phyloP scores from a whole-genome alignment of 2,329 filamentous ascomycete genomes.

The Xylariales sp. region DNA sequence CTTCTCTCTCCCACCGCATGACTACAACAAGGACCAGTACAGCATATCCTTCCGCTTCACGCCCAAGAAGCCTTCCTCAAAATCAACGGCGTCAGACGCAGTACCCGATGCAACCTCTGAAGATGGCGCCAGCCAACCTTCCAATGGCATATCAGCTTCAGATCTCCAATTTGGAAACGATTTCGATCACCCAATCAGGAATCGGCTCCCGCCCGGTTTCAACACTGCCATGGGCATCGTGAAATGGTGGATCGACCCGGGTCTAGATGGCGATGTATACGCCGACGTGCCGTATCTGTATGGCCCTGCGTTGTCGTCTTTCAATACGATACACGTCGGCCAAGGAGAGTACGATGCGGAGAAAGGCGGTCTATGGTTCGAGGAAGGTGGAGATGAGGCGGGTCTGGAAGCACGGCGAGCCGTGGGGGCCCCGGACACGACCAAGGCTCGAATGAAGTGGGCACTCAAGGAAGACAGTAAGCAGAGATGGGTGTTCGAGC shows the following conservation, averaged over 20 bases:
- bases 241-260: slow-evolving; percentile 87
- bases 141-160: slow-evolving; percentile 55
- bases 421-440: slow-evolving; percentile 46
- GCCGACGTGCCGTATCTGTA: slow-evolving; percentile 83
- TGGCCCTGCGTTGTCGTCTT: slow-evolving; percentile 72
- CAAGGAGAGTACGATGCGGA: slow-evolving; percentile 39
- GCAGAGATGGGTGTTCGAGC: slow-evolving; percentile 50
- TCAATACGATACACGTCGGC: slow-evolving; percentile 72
- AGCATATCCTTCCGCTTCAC: slow-evolving; percentile 75
- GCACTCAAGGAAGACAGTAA: slow-evolving; percentile 46
- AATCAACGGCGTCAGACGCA: slow-evolving; percentile 5
- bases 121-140: slow-evolving; percentile 13
- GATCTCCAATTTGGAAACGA: slow-evolving; percentile 92
- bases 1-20: slow-evolving; percentile 67
- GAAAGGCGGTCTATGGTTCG: slow-evolving; percentile 52
- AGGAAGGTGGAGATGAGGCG: slow-evolving; percentile 60
- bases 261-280: slow-evolving; percentile 84
- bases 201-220: slow-evolving; percentile 82
- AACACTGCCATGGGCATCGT: slow-evolving; percentile 79
- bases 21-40: slow-evolving; percentile 69
- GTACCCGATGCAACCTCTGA: slow-evolving; percentile 6
- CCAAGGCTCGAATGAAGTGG: slow-evolving; percentile 56
- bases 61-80: slow-evolving; percentile 48
- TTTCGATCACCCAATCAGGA: slow-evolving; percentile 85
- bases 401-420: slow-evolving; percentile 41